Percentiles rank a stretch among this genome's conserved stretches.
These are phyloP conservation scores for Trypethelium eluteriae DNA, from an alignment of 495 filamentous ascomycete species.

Conservation along the genomic window DNA sequence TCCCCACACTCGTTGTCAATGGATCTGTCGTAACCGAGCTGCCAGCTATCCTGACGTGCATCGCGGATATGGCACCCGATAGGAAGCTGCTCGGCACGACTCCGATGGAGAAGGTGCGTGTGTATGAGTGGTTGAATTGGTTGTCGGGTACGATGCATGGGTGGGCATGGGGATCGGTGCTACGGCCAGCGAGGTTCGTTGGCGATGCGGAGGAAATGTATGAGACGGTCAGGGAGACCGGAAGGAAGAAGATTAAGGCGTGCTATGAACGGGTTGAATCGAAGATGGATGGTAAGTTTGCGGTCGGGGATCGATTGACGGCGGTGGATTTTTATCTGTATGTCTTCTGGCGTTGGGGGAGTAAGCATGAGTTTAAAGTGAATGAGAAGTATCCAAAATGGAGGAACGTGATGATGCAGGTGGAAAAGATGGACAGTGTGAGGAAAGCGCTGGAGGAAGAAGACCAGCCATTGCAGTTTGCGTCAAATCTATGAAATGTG, in stretches of 20 bases:
- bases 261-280: slow-evolving; percentile 30
- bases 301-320: slow-evolving; percentile 33
- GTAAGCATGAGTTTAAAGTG: slow-evolving; percentile 19
- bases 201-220: slow-evolving; percentile 24
- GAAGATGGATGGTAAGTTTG: slow-evolving; percentile 21
- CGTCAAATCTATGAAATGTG: neutral
- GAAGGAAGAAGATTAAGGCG: slow-evolving; percentile 20
- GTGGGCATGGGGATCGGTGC: slow-evolving; percentile 25
- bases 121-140: slow-evolving; percentile 39
- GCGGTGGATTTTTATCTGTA: slow-evolving; percentile 37
- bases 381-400: slow-evolving; percentile 28
- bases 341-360: slow-evolving; percentile 34
- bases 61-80: slow-evolving; percentile 29
- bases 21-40: slow-evolving; percentile 35
- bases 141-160: slow-evolving; percentile 36
- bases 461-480: neutral
- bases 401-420: slow-evolving; percentile 21
- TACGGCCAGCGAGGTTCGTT: slow-evolving; percentile 26
- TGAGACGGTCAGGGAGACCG: slow-evolving; percentile 23
- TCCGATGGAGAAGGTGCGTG: slow-evolving; percentile 28
- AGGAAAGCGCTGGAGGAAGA: slow-evolving; percentile 22
- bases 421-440: slow-evolving; percentile 19
- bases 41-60: slow-evolving; percentile 32
- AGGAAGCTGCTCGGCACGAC: slow-evolving; percentile 30
- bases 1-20: slow-evolving; percentile 33